Evolutionary conservation across 495 filamentous ascomycete species (phyloP).

Genomic region (Penicillium longicatenatum): DNA sequence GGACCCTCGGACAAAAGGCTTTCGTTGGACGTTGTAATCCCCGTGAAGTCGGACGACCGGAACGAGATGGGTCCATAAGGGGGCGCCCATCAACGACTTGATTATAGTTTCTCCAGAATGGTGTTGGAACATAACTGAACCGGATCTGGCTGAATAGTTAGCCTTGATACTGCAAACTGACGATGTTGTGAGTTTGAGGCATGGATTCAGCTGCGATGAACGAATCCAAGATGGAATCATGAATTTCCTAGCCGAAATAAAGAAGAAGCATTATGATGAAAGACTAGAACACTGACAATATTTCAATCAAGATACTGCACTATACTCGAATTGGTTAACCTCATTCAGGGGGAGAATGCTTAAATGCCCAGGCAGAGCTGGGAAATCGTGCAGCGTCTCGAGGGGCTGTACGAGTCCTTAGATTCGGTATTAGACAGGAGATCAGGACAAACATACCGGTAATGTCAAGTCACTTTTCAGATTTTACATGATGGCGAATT

Average conservation of each 20-base stretch:
- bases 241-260: not conserved
- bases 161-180: not conserved
- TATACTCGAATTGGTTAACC: not conserved
- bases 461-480: no score
- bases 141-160: not conserved
- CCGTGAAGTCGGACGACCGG: not conserved
- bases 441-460: not conserved
- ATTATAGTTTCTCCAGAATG: not conserved
- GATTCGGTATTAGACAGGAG: not conserved
- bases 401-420: not conserved
- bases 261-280: not conserved
- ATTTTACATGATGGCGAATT: not conserved
- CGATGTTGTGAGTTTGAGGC: constrained; percentile 1
- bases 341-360: no score
- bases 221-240: constrained; percentile 7
- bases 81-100: not conserved
- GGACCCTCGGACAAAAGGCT: not conserved
- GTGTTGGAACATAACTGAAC: not conserved
- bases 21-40: not conserved
- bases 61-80: not conserved
- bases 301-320: not conserved
- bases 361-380: not conserved
- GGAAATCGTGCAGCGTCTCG: not conserved
- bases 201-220: constrained; percentile 5
- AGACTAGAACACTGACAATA: not conserved